Evolutionary conservation across 2,329 filamentous ascomycete genomes (phyloP), one percentile per base, ranked within the genome.

Genomic region (Pyricularia sp.): DNA sequence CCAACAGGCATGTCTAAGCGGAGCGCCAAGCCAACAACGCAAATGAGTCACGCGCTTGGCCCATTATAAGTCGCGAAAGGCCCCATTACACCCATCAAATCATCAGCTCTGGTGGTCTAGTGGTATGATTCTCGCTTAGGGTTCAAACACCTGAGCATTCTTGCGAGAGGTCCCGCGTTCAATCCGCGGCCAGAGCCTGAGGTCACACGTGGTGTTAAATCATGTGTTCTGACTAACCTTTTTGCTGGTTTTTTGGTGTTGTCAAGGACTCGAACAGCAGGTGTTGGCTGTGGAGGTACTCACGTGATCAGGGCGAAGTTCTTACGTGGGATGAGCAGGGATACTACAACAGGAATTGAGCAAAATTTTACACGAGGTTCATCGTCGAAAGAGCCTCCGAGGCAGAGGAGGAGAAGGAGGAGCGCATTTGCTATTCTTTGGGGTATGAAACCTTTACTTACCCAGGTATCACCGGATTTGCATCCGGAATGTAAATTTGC

Each of bases 61-160:
- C 42, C 42, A n/a, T 55, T 55, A 55, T 55, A 55, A 55, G 9
- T 5, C 20, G n/a, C 42, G 6, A 0, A 55, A 10, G n/a, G 5
- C 17, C 17, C 7, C 17, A 3, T 9, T 5, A 11, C 17, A 55
- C n/a, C 17, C 42, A 55, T 55, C 6, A 55, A 10, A 20, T 55
- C 42, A 55, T 55, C 42, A n/a, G 42, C 42, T 55, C 42, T 50
- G 33, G 50, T 66, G 65, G 65, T 66, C 65, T 66, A 66, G 65
- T 66, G 65, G 65, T 66, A 66, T 66, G 65, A 66, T 66, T 66
- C 65, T 66, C 65, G 65, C 65, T 66, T 66, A 66, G 65, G 65
- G 65, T 50, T 55, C 31, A 65, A 33, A 33, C 64, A 36, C 31
- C 33, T 33, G 33, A 36, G 64, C 31, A 42, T 10, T 55, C 20